Conservation (phyloP, 176 grass and related monocot genomes). For the Carex kokanica region DNA sequence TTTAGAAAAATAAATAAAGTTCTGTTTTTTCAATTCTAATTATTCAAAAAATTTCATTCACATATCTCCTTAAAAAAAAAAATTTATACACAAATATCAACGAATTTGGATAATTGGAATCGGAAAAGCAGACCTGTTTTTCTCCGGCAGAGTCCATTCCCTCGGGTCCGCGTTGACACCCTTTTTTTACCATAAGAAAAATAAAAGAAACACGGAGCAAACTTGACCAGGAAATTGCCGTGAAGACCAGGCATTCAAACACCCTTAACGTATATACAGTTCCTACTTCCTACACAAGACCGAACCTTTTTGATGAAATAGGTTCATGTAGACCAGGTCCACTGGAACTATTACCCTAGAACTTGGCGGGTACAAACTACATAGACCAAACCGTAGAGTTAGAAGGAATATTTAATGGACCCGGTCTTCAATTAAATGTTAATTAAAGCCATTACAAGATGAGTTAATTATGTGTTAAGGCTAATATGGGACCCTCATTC, state of each 20-base stretch:
- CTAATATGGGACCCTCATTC: background rate
- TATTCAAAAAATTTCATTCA: too few relatives aligned
- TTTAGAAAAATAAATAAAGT: too few relatives aligned
- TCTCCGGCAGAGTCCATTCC: too few relatives aligned
- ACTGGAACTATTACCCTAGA: background rate
- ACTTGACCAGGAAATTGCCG: background rate
- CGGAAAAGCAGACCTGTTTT: too few relatives aligned
- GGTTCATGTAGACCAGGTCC: background rate
- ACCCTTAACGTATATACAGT: background rate
- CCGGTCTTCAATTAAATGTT: background rate
- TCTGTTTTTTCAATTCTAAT: too few relatives aligned
- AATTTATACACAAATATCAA: too few relatives aligned
- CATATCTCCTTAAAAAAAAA: too few relatives aligned
- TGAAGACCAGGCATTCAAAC: background rate
- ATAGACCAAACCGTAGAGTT: slow-evolving; percentile 20
- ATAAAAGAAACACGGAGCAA: background rate
- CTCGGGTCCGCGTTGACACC: too few relatives aligned
- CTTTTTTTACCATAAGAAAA: background rate
- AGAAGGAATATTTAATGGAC: background rate
- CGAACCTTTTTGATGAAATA: too few relatives aligned
- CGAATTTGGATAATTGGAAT: too few relatives aligned
- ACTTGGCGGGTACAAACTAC: slow-evolving; percentile 31
- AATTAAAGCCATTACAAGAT: background rate
- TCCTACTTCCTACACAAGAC: too few relatives aligned
- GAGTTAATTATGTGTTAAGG: background rate